Percentiles rank a stretch among this genome's conserved stretches.
phyloP scores from a whole-genome alignment of 1,139 yeast species.

The Trichomonascaceae sp. region DNA sequence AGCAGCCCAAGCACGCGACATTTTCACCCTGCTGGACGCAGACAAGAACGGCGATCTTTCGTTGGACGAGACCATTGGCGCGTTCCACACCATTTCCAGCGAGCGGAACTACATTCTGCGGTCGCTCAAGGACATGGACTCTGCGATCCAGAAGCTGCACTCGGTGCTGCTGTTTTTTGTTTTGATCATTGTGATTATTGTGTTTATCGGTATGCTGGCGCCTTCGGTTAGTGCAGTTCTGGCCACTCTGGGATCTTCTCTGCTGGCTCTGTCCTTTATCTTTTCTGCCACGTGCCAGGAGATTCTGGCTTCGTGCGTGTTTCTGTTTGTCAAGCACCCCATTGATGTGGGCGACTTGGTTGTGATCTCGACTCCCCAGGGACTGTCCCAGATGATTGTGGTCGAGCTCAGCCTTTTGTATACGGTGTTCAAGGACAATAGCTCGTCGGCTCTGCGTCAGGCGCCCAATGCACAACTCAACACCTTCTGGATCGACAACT shows the following conservation, averaged over 20 bases:
- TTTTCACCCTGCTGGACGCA: slow-evolving; percentile 25
- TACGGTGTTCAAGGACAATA: slow-evolving; percentile 24
- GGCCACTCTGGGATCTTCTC: slow-evolving; percentile 30
- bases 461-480: slow-evolving; percentile 28
- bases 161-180: slow-evolving; percentile 25
- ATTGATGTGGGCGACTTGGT: slow-evolving; percentile 32
- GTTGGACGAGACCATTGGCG: slow-evolving; percentile 26
- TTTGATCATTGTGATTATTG: slow-evolving; percentile 22
- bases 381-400: slow-evolving; percentile 18
- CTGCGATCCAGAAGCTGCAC: slow-evolving; percentile 29
- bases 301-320: slow-evolving; percentile 28
- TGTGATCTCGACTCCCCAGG: slow-evolving; percentile 16
- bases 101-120: slow-evolving; percentile 27
- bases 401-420: slow-evolving; percentile 26
- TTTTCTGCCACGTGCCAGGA: slow-evolving; percentile 30
- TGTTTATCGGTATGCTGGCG: slow-evolving; percentile 31
- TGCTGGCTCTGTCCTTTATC: slow-evolving; percentile 29
- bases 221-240: slow-evolving; percentile 29
- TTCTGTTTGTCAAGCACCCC: slow-evolving; percentile 32
- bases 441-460: slow-evolving; percentile 24
- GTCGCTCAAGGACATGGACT: slow-evolving; percentile 29
- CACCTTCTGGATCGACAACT: slow-evolving; percentile 28
- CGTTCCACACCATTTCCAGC: slow-evolving; percentile 23
- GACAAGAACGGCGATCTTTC: slow-evolving; percentile 28
- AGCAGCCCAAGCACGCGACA: slow-evolving; percentile 14